phyloP scores from a whole-genome alignment of 495 filamentous ascomycete genomes.

The Penicillium odoratum region DNA sequence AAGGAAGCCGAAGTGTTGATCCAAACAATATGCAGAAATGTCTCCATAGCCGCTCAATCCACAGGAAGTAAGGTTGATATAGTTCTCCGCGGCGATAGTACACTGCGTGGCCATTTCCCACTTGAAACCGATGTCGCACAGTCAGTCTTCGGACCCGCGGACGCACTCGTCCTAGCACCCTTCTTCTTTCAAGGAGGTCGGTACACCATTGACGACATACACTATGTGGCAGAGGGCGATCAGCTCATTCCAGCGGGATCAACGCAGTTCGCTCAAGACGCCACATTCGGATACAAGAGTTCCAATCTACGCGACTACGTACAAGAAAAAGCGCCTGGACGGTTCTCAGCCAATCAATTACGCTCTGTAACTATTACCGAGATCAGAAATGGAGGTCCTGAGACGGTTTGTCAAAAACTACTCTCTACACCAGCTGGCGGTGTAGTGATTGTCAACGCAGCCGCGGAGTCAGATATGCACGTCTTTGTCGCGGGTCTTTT shows the following conservation, averaged over 20 bases:
- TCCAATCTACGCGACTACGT: constrained; percentile 53
- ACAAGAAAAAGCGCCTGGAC: constrained; percentile 47
- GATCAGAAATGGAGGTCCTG: constrained; percentile 41
- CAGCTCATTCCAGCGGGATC: constrained; percentile 44
- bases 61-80: constrained; percentile 46
- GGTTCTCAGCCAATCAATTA: constrained; percentile 33
- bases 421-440: constrained; percentile 31
- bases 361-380: constrained; percentile 46
- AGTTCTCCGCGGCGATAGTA: constrained; percentile 54
- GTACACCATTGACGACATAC: constrained; percentile 53
- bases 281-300: constrained; percentile 52
- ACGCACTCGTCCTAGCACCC: constrained; percentile 50
- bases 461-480: constrained; percentile 53
- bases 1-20: constrained; percentile 42
- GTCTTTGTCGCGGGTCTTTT: constrained; percentile 49
- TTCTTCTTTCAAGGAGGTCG: constrained; percentile 57
- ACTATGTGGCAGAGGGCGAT: constrained; percentile 52
- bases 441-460: constrained; percentile 53
- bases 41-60: constrained; percentile 37
- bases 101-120: constrained; percentile 54
- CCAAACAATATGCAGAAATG: constrained; percentile 46
- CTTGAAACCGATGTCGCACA: constrained; percentile 51
- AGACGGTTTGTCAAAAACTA: constrained; percentile 40
- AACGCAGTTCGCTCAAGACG: constrained; percentile 54
- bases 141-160: constrained; percentile 42